These are phyloP conservation scores for Aspergillus incahuasiensis DNA, from an alignment of 495 filamentous ascomycete species.

Conservation along the genomic window DNA sequence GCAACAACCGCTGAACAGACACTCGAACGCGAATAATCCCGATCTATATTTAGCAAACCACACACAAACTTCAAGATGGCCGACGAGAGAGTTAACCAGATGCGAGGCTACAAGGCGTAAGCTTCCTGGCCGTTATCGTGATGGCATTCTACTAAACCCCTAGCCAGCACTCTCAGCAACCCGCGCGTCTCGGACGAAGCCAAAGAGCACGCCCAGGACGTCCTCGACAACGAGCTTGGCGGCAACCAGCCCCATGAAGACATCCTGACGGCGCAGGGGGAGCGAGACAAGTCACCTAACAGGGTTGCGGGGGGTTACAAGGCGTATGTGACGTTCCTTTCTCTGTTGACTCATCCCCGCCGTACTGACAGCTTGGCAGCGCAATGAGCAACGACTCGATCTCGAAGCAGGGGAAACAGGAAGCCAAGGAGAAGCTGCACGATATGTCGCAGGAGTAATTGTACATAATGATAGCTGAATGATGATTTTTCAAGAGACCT, in stretches of 20 bases:
- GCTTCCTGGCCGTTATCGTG: background rate
- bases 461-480: background rate
- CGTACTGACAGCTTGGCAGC: background rate
- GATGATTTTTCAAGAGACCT: background rate
- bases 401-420: background rate
- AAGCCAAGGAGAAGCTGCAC: background rate
- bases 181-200: constrained; percentile 38
- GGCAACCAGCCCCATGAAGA: constrained; percentile 11
- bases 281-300: constrained; percentile 14
- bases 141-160: too few species aligned
- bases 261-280: constrained; percentile 1
- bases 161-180: constrained; percentile 35
- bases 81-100: constrained; percentile 17
- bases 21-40: background rate
- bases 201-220: constrained; percentile 36
- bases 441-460: background rate
- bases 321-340: constrained; percentile 10
- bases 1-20: background rate
- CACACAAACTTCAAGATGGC: background rate
- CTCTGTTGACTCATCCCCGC: background rate
- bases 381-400: background rate
- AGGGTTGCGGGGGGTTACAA: constrained; percentile 19
- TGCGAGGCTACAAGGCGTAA: constrained; percentile 24
- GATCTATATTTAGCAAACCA: background rate
- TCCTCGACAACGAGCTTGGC: constrained; percentile 26